These are phyloP conservation scores for Termitomyces sp. DNA, from an alignment of 768 basidiomycete genomes.

Conservation along the genomic window DNA sequence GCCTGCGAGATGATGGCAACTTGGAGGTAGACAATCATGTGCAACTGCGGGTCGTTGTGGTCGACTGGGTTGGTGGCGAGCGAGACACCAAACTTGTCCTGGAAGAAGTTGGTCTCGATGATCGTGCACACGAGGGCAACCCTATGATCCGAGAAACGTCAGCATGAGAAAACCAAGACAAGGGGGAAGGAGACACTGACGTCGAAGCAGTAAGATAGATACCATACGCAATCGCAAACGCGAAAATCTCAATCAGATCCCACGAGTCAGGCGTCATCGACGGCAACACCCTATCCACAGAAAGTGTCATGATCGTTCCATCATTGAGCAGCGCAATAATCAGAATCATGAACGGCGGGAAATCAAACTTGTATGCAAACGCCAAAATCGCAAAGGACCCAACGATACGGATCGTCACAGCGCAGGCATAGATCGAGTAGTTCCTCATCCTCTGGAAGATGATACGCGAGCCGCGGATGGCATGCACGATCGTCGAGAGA, in stretches of 20 bases:
- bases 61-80: conserved; percentile 33
- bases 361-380: conserved; percentile 95
- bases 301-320: conserved; percentile 98
- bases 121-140: conserved; percentile 79
- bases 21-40: conserved; percentile 91
- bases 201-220: conserved; percentile 90
- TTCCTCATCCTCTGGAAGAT: conserved; percentile 99
- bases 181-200: conserved; percentile 37
- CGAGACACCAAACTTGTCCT: conserved; percentile 72
- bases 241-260: conserved; percentile 95
- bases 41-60: conserved; percentile 68
- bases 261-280: conserved; percentile 91
- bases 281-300: conserved; percentile 92
- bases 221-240: conserved; percentile 93
- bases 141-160: conserved; percentile 27
- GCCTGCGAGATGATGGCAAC: conserved; percentile 99
- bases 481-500: conserved; percentile 98
- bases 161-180: conserved; percentile 6
- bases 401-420: conserved; percentile 98
- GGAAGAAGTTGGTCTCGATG: conserved; percentile 86
- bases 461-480: conserved; percentile 95
- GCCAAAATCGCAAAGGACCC: conserved; percentile 95
- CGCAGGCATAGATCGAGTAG: conserved; percentile 95
- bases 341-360: conserved; percentile 99
- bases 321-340: conserved; percentile 97